Conservation (phyloP, 352 stramenopile genomes). For the Phytophthora litchii region DNA sequence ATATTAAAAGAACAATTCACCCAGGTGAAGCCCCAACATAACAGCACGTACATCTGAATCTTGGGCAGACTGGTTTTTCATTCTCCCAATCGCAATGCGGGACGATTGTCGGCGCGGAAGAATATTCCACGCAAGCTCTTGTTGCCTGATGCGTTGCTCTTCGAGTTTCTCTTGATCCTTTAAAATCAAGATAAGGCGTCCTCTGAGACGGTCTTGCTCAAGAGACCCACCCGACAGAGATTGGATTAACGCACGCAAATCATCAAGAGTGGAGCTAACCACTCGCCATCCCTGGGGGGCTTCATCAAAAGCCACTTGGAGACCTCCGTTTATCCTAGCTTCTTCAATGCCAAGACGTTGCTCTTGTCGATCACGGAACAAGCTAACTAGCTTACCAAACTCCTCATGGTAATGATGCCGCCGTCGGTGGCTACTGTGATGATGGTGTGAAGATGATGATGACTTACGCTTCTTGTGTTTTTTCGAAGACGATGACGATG, state of each 20-base stretch:
- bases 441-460: conserved; percentile 66
- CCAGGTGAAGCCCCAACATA: not conserved
- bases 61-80: conserved; percentile 67
- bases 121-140: conserved; percentile 77
- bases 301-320: conserved; percentile 46
- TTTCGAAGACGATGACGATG: conserved; percentile 55
- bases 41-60: conserved; percentile 51
- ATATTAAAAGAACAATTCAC: conserved; percentile 11
- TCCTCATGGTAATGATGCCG: conserved; percentile 65
- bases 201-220: conserved; percentile 76
- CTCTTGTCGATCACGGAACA: conserved; percentile 61
- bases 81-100: conserved; percentile 78
- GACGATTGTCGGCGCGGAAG: conserved; percentile 84
- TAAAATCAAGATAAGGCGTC: conserved; percentile 76
- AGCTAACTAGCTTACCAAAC: conserved; percentile 67
- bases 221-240: conserved; percentile 66
- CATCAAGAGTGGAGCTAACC: conserved; percentile 71
- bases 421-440: conserved; percentile 61
- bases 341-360: conserved; percentile 69
- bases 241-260: conserved; percentile 58
- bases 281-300: conserved; percentile 70
- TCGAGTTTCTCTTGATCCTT: conserved; percentile 81
- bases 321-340: conserved; percentile 43
- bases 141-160: conserved; percentile 65
- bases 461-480: conserved; percentile 77